Conservation (phyloP, 176 grass and related monocot genomes). For the Rhynchospora pubera region DNA sequence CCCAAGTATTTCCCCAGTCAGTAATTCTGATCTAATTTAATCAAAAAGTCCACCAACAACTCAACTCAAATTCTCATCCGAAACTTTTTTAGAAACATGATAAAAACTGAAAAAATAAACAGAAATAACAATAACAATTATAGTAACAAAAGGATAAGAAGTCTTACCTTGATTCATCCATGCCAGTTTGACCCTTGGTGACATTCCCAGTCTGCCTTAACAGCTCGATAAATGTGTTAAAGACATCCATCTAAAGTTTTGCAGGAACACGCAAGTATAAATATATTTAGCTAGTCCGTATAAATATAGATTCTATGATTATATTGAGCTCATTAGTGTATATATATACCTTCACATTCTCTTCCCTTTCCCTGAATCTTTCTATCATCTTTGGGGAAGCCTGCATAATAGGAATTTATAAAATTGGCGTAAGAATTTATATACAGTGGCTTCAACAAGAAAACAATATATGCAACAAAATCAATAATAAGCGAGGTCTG, state of each 20-base stretch:
- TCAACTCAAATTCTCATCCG: neutral
- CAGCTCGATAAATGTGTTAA: constrained; percentile 95
- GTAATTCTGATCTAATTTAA: neutral
- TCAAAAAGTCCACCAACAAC: neutral
- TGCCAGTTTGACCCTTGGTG: constrained; percentile 81
- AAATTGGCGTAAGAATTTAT: neutral
- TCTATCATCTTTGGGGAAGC: constrained; percentile 96
- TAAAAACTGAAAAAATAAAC: neutral
- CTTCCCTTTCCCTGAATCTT: constrained; percentile 91
- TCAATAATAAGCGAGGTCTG: neutral
- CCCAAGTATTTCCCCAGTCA: neutral
- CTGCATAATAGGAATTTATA: constrained; percentile 32
- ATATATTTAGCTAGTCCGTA: constrained; percentile 25
- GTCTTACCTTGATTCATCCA: constrained; percentile 73
- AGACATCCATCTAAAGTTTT: constrained; percentile 85
- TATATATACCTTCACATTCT: constrained; percentile 88
- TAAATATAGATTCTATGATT: constrained; percentile 18
- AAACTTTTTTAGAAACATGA: constrained; percentile 2
- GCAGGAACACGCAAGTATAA: constrained; percentile 20
- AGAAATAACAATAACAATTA: neutral
- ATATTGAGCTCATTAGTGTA: neutral
- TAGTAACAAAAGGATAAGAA: neutral
- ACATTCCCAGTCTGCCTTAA: constrained; percentile 94
- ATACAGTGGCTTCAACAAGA: neutral
- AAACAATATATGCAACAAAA: neutral